Base-by-base conservation (phyloP, 2,329 filamentous ascomycete species). In the Verticillium nonalfalfae region DNA sequence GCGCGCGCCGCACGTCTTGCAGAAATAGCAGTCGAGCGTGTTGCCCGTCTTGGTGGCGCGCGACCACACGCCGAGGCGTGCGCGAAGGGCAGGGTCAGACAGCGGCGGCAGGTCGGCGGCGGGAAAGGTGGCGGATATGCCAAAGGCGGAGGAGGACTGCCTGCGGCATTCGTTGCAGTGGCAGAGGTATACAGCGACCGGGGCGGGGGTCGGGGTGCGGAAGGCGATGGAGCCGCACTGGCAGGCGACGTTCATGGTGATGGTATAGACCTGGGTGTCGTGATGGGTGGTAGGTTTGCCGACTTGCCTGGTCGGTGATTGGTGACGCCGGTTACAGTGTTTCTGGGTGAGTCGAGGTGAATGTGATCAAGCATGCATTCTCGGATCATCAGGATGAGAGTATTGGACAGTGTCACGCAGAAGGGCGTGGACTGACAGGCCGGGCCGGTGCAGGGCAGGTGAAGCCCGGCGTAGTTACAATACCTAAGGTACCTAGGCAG, bases 111-210 rank as follows among this genome's bases (percentile, higher is more conserved):
- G 70, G 26, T 72, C 73, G 9, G 71, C 70, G 3, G 75, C 69
- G 2, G 74, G 72, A 65, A 76, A 81, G 61, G 78, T 73, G 61
- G 78, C 77, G 0, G 78, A 79, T 1, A 75, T 77, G 31, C 78
- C 78, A 64, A 79, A 81, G 2, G 78, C 78, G 1, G 78, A 80
- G 4, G 71, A 71, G 0, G 77, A 76, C 63, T 81, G 78, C 59
- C 71, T 77, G 54, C 74, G 78, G 63, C 79, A 81, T 59, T 80
- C 73, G 57, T 72, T 70, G 66, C 79, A 81, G 69, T 81, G 79
- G 66, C 79, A 81, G 69, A 76, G 73, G 66, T 74, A 78, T 21
- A 79, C 66, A 7, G 68, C 70, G 31, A 74, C 60, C 5, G 76
- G 76, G 21, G 73, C 59, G 1, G 72, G 68, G 7, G 66, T 68